Base-by-base conservation (phyloP, 768 basidiomycete genomes). In the Crucibulum laeve region DNA sequence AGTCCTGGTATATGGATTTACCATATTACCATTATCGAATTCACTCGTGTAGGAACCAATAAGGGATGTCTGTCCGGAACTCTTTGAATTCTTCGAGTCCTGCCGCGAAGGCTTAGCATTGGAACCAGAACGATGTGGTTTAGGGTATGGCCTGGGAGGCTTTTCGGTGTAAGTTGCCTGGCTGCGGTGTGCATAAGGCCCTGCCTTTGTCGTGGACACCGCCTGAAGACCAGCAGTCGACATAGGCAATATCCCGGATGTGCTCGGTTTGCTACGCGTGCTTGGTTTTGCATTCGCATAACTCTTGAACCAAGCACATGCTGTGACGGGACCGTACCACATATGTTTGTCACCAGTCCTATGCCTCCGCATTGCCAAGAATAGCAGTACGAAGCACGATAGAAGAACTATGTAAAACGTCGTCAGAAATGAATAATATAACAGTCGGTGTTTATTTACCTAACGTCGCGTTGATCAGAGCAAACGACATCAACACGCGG, bases 401-500 rank as follows among this genome's bases (percentile, higher is more conserved):
- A 68, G 52, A 38, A 72, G 50, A 36, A 73, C 72, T 73, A 38
- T n/a, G n/a, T n/a, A 1, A 44, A 19, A 23, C n/a, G 38, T 33
- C 36, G 28, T 51, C 32, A 47, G 44, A 37, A 36, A 40, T 40
- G 39, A 19, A 44, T 39, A 24, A 26, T 42, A 21, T 23, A 34
- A 44, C 36, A 36, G 40, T 14, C 28, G 42, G 19, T 24, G 22
- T 17, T 18, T 4, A 69, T 83, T 46, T 61, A 84, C 88, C 66
- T 3, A 91, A 72, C 33, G 74, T 70, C 39, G 84, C 79, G 53
- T 90, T 91, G 61, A 91, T 79, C 43, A 91, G 63, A 4, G 89
- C 79, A 63, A 91, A 91, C 14, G 83, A 78, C 61, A 82, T 86
- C 46, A 91, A 69, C 15, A 90, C 88, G 22, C 82, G 80, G 59